Evolutionary conservation across 2,329 filamentous ascomycete genomes (phyloP).

Genomic region (Cadophora sp.): DNA sequence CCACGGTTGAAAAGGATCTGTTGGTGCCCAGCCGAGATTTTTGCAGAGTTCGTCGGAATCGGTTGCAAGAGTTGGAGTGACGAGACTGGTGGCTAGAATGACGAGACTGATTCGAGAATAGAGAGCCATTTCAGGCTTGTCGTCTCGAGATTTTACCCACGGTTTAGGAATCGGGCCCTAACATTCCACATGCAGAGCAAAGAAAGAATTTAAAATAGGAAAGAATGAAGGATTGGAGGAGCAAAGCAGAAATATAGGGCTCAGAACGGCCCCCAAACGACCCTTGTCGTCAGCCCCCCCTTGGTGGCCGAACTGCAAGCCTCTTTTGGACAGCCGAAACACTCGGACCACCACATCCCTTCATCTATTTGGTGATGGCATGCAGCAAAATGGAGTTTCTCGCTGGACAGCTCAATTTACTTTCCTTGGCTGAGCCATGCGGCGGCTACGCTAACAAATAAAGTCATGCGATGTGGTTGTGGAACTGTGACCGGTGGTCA

Average conservation of each 20-base stretch:
- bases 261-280: not conserved
- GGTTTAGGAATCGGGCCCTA: too few relatives aligned
- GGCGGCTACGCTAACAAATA: not conserved
- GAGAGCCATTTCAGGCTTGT: not conserved
- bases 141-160: too few relatives aligned
- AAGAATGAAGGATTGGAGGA: not conserved
- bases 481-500: too few relatives aligned
- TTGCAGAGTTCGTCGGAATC: not conserved
- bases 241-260: not conserved
- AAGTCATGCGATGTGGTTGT: not conserved
- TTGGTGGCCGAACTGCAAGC: not conserved
- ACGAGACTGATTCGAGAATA: not conserved
- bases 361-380: not conserved
- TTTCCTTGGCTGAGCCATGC: not conserved
- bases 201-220: too few relatives aligned
- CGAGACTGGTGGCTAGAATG: not conserved
- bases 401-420: not conserved
- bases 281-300: not conserved
- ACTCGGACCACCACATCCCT: not conserved
- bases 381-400: not conserved
- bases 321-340: not conserved
- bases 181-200: not conserved
- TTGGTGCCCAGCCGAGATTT: not conserved
- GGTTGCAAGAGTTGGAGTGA: not conserved
- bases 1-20: constrained; percentile 2